phyloP scores from a whole-genome alignment of 257 asterid genomes.

The Nemophila menziesii region DNA sequence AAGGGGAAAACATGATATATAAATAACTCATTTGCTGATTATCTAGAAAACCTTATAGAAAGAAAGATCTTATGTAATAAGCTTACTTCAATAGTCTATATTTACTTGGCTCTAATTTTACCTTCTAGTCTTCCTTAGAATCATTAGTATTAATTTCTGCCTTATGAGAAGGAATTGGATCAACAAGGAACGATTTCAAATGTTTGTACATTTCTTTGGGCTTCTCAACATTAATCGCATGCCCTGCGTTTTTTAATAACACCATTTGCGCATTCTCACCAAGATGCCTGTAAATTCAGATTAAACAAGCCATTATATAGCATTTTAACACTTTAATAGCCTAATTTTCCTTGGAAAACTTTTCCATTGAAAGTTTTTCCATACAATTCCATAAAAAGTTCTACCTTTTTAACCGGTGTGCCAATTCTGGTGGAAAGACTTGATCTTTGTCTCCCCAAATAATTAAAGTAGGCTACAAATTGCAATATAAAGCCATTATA shows the following conservation, averaged over 20 bases:
- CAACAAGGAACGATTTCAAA: conserved; percentile 44
- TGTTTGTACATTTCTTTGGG: conserved; percentile 47
- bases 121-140: conserved; percentile 31
- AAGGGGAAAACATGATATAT: not conserved
- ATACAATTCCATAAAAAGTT: not conserved
- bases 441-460: conserved; percentile 80
- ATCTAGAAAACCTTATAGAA: too few species aligned
- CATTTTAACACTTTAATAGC: not conserved
- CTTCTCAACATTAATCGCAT: conserved; percentile 67
- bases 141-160: conserved; percentile 16
- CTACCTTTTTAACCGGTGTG: conserved; percentile 56
- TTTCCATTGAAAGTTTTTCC: not conserved
- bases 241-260: conserved; percentile 62
- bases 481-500: conserved; percentile 1
- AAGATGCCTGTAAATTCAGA: conserved; percentile 44
- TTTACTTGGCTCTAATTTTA: not conserved
- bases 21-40: too few species aligned
- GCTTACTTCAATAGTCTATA: not conserved
- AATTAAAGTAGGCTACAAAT: conserved; percentile 62
- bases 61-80: not conserved
- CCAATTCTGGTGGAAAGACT: conserved; percentile 67
- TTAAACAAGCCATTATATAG: not conserved
- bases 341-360: not conserved
- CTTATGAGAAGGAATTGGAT: conserved; percentile 20
- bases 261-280: conserved; percentile 44